Base-by-base conservation (phyloP, 139 green algal species). In the Chlorella sp. region DNA sequence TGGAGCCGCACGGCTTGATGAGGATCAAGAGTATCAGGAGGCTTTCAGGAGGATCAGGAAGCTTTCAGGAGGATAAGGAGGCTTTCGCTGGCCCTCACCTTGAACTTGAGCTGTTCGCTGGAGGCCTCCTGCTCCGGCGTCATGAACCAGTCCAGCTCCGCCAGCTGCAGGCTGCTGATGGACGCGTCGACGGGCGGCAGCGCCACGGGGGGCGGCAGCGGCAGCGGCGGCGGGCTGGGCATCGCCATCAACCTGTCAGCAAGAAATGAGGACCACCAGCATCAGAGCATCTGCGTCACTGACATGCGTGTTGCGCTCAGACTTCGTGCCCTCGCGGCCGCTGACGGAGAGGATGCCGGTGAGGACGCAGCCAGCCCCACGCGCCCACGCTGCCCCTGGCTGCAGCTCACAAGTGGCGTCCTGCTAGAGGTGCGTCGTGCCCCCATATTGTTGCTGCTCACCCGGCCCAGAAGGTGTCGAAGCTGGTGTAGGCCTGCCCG, bases 401-500 rank as follows among this genome's bases (percentile, higher is more conserved):
- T n/a, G n/a, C n/a, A n/a, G n/a, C n/a, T n/a, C n/a, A n/a, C n/a
- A n/a, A n/a, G n/a, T n/a, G n/a, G n/a, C 42, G 14, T 55, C 42
- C 14, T 55, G 42, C 42, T n/a, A n/a, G n/a, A n/a, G n/a, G n/a
- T n/a, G n/a, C n/a, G 42, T 10, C 42, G 17, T 55, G 55, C 23
- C 14, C 20, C 60, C 26, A 66, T 4, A 2, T 32, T 5, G 36
- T 60, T 1, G 49, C 6, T 0, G 27, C 59, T 33, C 73, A 91
- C 73, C 82, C 81, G 70, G 80, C 66, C 93, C 93, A 97, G 63
- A 91, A 97, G 35, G 70, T 65, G 14, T 92, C 80, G 76, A 93
- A 97, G 24, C 73, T 90, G 26, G 84, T 91, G 72, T 89, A 96
- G 5, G 92, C 88, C 81, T 89, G 71, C 29, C 76, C 77, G 23